A percentile compares a stretch with the other conserved stretches of the same genome.
These are phyloP conservation scores for Lumnitzera racemosa DNA, from an alignment of 345 rosid species.

Conservation along the genomic window DNA sequence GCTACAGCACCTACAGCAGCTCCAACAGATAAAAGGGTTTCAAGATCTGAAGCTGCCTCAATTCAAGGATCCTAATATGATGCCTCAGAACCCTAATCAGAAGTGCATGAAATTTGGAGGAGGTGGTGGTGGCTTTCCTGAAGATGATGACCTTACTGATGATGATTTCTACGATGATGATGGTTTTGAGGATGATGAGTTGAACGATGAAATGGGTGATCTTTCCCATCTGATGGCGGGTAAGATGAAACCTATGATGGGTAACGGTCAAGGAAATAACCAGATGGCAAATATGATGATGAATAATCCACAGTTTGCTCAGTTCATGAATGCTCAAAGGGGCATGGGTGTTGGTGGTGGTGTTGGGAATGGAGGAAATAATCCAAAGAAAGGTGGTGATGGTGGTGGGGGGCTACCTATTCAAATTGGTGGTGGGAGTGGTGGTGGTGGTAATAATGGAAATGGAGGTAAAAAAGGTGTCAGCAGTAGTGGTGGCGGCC, in stretches of 20 bases:
- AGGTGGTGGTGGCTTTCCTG: conserved; percentile 37
- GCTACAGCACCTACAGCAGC: conserved; percentile 40
- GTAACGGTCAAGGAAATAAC: conserved; percentile 27
- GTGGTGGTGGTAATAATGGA: no score
- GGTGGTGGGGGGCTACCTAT: conserved; percentile 11
- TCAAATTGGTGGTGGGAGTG: conserved; percentile 7
- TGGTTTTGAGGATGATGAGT: conserved; percentile 42
- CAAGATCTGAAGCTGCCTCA: conserved; percentile 72
- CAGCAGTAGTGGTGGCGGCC: conserved; percentile 18
- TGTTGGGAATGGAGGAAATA: conserved; percentile 37
- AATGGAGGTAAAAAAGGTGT: conserved; percentile 38
- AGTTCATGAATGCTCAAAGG: conserved; percentile 45
- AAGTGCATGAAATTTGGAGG: conserved; percentile 18
- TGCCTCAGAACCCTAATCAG: conserved; percentile 39
- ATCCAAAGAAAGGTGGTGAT: conserved; percentile 20
- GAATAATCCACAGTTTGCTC: conserved; percentile 35
- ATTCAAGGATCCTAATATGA: conserved; percentile 52
- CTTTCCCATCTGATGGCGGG: conserved; percentile 25
- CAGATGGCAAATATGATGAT: conserved; percentile 35
- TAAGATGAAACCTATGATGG: conserved; percentile 47
- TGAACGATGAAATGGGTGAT: conserved; percentile 51
- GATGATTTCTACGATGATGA: conserved; percentile 48
- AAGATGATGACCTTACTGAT: conserved; percentile 45
- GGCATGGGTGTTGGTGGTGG: conserved; percentile 25
- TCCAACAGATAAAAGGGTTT: conserved; percentile 55